A percentile compares a stretch with the other conserved stretches of the same genome.
Evolutionary conservation across 192 early-diverging fungal species (phyloP).

Genomic region (Podila epicladia): DNA sequence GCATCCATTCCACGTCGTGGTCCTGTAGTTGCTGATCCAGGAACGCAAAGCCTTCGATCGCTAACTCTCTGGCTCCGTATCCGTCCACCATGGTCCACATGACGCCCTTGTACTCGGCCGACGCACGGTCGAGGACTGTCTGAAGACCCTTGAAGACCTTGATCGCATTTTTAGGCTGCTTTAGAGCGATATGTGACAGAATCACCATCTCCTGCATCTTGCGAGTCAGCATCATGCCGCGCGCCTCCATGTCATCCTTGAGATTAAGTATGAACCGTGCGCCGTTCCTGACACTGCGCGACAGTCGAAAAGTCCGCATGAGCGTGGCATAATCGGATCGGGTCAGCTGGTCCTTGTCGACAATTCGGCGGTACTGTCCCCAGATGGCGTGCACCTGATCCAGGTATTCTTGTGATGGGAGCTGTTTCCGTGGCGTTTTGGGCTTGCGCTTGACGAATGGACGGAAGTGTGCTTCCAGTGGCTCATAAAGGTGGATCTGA

Average conservation of each 20-base stretch:
- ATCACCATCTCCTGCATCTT: constrained; percentile 15
- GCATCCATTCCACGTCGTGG: background rate
- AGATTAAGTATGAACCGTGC: constrained; percentile 13
- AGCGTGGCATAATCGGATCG: constrained; percentile 26
- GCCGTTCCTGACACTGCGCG: background rate
- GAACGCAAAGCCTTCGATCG: background rate
- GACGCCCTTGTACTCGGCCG: constrained; percentile 9
- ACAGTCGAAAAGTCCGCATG: constrained; percentile 23
- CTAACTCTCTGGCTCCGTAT: background rate
- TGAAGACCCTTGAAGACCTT: background rate
- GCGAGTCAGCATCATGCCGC: constrained; percentile 7
- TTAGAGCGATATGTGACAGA: constrained; percentile 26
- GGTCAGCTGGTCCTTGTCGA: background rate
- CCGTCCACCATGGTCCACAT: constrained; percentile 1
- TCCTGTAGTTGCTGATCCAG: background rate
- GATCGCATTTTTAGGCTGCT: constrained; percentile 1
- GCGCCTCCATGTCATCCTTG: background rate
- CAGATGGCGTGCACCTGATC: background rate
- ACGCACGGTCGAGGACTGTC: background rate
- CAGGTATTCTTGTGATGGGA: background rate
- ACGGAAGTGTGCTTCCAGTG: background rate
- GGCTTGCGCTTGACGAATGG: background rate
- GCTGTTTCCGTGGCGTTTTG: background rate
- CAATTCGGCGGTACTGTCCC: background rate
- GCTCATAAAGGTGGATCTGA: background rate